Evolutionary conservation across 371 early-diverging fungal species (phyloP).

Genomic region (Saksenaea oblongispora): DNA sequence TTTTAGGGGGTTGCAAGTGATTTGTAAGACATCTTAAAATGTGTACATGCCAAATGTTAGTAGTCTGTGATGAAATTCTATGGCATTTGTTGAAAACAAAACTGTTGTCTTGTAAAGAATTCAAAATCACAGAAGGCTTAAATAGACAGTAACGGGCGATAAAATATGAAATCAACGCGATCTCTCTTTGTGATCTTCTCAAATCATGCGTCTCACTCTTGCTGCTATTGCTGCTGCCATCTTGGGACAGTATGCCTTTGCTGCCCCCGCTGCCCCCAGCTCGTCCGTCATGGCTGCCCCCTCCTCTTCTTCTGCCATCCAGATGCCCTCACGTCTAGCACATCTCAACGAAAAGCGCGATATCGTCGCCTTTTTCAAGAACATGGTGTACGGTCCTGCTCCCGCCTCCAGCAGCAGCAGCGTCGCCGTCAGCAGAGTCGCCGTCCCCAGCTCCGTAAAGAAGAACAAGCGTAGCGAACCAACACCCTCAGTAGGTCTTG

Average conservation of each 20-base stretch:
- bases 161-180: neutral
- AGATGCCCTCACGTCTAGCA: neutral
- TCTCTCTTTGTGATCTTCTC: neutral
- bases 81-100: slow-evolving; percentile 3
- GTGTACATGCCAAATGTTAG: slow-evolving; percentile 2
- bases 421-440: no score
- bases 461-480: no score
- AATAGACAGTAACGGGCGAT: neutral
- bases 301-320: neutral
- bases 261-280: neutral
- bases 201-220: slow-evolving; percentile 6
- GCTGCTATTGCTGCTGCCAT: slow-evolving; percentile 4
- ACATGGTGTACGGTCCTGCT: neutral
- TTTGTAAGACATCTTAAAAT: neutral
- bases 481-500: neutral
- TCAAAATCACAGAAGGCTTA: neutral
- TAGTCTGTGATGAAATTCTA: slow-evolving; percentile 2
- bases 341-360: neutral
- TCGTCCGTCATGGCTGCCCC: neutral
- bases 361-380: neutral
- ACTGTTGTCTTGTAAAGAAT: slow-evolving; percentile 2
- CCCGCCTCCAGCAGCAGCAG: no score
- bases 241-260: neutral
- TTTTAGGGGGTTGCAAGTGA: neutral
- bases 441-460: no score